Percentiles rank a stretch among this genome's conserved stretches.
These are phyloP conservation scores for Gossypium aridum DNA, from an alignment of 441 rosid species.

Conservation along the genomic window DNA sequence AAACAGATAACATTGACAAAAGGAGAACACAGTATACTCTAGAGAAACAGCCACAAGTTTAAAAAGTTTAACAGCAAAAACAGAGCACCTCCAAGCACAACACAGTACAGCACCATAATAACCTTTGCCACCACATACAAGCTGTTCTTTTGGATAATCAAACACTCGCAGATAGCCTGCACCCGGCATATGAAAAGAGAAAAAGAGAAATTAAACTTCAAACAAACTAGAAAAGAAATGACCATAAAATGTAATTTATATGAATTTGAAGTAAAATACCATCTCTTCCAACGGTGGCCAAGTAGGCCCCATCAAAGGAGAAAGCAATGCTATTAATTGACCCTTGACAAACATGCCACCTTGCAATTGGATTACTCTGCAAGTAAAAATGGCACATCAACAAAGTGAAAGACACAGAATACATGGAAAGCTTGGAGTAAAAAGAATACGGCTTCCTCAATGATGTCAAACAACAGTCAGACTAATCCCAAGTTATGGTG, in stretches of 20 bases:
- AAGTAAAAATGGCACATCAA: slow-evolving; percentile 19
- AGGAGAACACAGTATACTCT: neutral
- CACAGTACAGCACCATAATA: slow-evolving; percentile 90
- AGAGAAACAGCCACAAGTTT: too few species aligned
- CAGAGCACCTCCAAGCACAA: slow-evolving; percentile 90
- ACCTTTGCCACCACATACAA: slow-evolving; percentile 90
- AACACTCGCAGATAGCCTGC: slow-evolving; percentile 83
- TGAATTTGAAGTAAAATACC: slow-evolving; percentile 39
- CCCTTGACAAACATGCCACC: slow-evolving; percentile 98
- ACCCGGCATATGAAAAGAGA: neutral
- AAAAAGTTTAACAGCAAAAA: neutral
- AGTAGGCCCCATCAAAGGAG: slow-evolving; percentile 72
- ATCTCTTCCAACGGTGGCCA: slow-evolving; percentile 98
- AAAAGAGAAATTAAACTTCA: slow-evolving; percentile 18
- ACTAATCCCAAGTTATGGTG: neutral
- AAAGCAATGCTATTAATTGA: slow-evolving; percentile 81
- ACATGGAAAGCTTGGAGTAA: neutral
- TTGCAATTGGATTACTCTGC: slow-evolving; percentile 93
- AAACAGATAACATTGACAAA: neutral
- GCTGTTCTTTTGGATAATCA: slow-evolving; percentile 81
- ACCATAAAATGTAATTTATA: neutral
- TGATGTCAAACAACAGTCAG: neutral
- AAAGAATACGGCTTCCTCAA: neutral
- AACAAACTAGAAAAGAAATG: slow-evolving; percentile 8
- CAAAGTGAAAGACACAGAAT: neutral